These are phyloP conservation scores for Fusarium cyanostomum DNA, from an alignment of 2,329 filamentous ascomycete genomes.

Conservation along the genomic window DNA sequence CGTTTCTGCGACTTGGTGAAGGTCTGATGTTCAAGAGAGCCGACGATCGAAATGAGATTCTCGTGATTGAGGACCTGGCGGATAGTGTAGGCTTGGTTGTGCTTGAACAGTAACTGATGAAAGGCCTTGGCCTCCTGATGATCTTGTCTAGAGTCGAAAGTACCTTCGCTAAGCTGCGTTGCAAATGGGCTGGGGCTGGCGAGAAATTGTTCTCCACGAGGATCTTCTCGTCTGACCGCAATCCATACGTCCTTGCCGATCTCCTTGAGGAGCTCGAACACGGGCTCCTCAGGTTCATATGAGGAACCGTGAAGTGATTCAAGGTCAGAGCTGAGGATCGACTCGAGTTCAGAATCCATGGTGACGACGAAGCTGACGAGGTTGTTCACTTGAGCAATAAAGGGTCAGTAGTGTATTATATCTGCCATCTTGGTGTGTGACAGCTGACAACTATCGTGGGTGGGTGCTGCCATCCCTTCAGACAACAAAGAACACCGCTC, in stretches of 20 bases:
- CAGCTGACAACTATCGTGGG: background rate
- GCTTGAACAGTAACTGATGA: conserved; percentile 24
- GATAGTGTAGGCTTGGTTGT: conserved; percentile 45
- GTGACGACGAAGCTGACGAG: background rate
- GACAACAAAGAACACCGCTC: conserved; percentile 35
- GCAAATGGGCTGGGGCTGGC: conserved; percentile 34
- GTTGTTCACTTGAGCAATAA: conserved; percentile 1
- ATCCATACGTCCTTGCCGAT: conserved; percentile 46
- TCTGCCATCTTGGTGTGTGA: background rate
- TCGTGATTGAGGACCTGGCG: conserved; percentile 58
- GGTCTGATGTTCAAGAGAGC: conserved; percentile 45
- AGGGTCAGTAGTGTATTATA: background rate
- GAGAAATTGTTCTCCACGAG: conserved; percentile 48
- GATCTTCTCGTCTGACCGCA: conserved; percentile 41
- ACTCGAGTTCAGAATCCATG: conserved; percentile 9
- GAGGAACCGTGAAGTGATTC: background rate
- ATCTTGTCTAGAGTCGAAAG: conserved; percentile 18
- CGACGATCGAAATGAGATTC: conserved; percentile 58
- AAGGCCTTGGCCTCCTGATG: conserved; percentile 35
- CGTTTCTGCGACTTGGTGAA: conserved; percentile 21
- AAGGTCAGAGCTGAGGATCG: background rate
- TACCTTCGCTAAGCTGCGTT: conserved; percentile 11
- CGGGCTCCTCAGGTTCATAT: conserved; percentile 6
- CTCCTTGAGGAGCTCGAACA: conserved; percentile 46
- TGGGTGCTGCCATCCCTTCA: background rate